phyloP scores from a whole-genome alignment of 441 rosid genomes.

The Metrosideros polymorpha region DNA sequence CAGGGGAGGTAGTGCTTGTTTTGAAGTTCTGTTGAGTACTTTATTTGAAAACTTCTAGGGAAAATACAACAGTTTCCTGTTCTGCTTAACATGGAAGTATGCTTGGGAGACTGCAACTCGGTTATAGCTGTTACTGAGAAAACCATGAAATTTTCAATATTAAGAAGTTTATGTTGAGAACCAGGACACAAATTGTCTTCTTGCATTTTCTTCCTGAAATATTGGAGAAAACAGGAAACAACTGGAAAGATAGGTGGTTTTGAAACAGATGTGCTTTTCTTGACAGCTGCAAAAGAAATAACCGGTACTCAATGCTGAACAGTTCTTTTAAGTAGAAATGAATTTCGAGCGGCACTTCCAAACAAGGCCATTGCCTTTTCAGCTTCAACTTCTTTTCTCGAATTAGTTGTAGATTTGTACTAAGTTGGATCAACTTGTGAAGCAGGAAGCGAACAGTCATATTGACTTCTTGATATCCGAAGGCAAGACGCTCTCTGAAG shows the following conservation, averaged over 20 bases:
- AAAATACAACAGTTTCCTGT: not conserved
- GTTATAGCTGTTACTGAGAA: not conserved
- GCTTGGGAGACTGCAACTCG: not conserved
- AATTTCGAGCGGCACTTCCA: not conserved
- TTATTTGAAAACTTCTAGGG: not conserved
- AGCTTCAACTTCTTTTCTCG: not conserved
- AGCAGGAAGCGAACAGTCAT: conserved; percentile 47
- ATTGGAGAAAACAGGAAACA: not conserved
- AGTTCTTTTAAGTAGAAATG: not conserved
- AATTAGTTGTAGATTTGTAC: not conserved
- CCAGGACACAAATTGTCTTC: not conserved
- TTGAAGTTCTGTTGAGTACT: not conserved
- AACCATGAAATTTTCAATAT: not conserved
- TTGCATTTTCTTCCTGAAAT: not conserved
- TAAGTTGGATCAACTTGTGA: not conserved
- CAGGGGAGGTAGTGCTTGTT: conserved; percentile 35
- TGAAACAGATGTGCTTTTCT: not conserved
- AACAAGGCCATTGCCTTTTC: not conserved
- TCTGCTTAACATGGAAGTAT: not conserved
- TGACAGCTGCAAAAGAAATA: not conserved
- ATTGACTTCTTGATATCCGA: conserved; percentile 47
- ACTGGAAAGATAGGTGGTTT: not conserved
- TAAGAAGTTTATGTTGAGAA: not conserved
- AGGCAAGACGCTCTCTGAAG: conserved; percentile 44
- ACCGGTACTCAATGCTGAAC: not conserved